Evolutionary conservation across 345 rosid species (phyloP).

Genomic region (Leavenworthia alabamica): DNA sequence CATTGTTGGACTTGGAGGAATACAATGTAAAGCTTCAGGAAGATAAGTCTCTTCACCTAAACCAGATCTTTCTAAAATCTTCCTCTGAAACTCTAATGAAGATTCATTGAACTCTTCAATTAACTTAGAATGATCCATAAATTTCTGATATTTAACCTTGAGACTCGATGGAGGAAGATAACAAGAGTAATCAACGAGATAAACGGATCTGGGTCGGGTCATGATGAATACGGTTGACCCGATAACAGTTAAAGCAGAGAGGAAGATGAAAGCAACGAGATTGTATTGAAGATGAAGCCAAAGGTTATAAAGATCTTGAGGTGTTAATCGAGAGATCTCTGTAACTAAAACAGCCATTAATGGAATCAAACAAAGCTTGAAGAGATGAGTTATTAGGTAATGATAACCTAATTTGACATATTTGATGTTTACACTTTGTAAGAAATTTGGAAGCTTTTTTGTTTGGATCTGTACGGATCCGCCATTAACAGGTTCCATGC

Average conservation of each 20-base stretch:
- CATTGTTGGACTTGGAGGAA: slow-evolving; percentile 85
- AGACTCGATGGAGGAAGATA: slow-evolving; percentile 62
- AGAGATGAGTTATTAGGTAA: slow-evolving; percentile 54
- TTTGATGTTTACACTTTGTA: slow-evolving; percentile 79
- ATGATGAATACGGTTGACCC: slow-evolving; percentile 72
- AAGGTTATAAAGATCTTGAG: slow-evolving; percentile 53
- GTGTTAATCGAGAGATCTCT: slow-evolving; percentile 54
- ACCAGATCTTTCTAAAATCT: slow-evolving; percentile 76
- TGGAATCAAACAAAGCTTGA: slow-evolving; percentile 70
- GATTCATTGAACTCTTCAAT: slow-evolving; percentile 76
- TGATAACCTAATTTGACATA: slow-evolving; percentile 89
- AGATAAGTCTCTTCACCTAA: slow-evolving; percentile 88
- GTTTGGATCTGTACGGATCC: slow-evolving; percentile 63
- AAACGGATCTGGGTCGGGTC: slow-evolving; percentile 82
- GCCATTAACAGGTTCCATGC: slow-evolving; percentile 40
- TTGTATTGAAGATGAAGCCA: slow-evolving; percentile 90
- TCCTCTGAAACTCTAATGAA: slow-evolving; percentile 73
- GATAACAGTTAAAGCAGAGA: slow-evolving; percentile 53
- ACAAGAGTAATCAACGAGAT: slow-evolving; percentile 65
- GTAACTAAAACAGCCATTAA: slow-evolving; percentile 49
- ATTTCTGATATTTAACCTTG: slow-evolving; percentile 45
- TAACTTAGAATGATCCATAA: slow-evolving; percentile 72
- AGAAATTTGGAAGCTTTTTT: slow-evolving; percentile 70
- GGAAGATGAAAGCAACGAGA: slow-evolving; percentile 56
- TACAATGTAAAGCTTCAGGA: slow-evolving; percentile 67